A percentile compares a stretch with the other conserved stretches of the same genome.
phyloP scores from a whole-genome alignment of 208 protist species.

The Trypanosoma lewisi region DNA sequence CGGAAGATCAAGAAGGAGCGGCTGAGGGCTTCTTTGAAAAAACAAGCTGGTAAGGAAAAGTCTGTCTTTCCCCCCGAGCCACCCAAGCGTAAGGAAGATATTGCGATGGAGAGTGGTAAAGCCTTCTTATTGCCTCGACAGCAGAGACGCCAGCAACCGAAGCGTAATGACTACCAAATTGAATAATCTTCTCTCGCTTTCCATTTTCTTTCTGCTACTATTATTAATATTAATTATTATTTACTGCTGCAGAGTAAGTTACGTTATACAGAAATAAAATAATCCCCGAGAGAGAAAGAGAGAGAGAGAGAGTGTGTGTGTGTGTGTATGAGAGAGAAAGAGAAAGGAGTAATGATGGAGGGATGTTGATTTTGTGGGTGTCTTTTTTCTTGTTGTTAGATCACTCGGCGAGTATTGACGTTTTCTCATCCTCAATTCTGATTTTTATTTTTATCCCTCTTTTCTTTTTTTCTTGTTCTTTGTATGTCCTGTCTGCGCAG shows the following conservation, averaged over 20 bases:
- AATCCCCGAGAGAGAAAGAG: too few relatives aligned
- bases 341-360: too few relatives aligned
- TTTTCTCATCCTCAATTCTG: slow-evolving; percentile 5
- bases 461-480: slow-evolving; percentile 20
- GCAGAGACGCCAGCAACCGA: slow-evolving; percentile 33
- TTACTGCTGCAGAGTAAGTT: too few relatives aligned
- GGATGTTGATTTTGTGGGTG: too few relatives aligned
- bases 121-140: slow-evolving; percentile 68
- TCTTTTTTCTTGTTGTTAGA: slow-evolving; percentile 11
- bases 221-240: too few relatives aligned
- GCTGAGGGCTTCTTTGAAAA: slow-evolving; percentile 48
- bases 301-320: too few relatives aligned
- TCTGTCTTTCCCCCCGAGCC: slow-evolving; percentile 88
- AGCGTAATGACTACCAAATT: slow-evolving; percentile 74
- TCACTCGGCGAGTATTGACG: too few relatives aligned
- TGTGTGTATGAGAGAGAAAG: too few relatives aligned
- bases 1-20: slow-evolving; percentile 88
- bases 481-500: too few relatives aligned
- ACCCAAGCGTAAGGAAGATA: slow-evolving; percentile 86
- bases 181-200: slow-evolving; percentile 4
- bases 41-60: slow-evolving; percentile 72
- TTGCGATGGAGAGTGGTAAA: slow-evolving; percentile 90
- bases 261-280: too few relatives aligned
- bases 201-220: not conserved
- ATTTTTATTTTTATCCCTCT: slow-evolving; percentile 15